These are phyloP conservation scores for Alternaria sp. DNA, from an alignment of 2,329 filamentous ascomycete genomes.

Conservation along the genomic window DNA sequence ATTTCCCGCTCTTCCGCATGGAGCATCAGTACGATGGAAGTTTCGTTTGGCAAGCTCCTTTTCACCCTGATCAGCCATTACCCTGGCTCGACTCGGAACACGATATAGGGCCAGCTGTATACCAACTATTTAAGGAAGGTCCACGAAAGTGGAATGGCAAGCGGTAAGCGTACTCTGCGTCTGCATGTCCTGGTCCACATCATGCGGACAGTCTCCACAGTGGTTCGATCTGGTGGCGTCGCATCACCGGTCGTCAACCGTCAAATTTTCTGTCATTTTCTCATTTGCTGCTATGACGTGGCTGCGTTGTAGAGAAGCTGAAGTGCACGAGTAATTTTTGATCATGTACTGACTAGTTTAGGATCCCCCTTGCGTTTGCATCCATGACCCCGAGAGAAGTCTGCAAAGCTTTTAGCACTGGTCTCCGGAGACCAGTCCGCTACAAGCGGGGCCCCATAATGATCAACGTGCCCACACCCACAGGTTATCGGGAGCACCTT, in stretches of 20 bases:
- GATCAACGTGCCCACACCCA: slow-evolving; percentile 83
- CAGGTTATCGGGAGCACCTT: slow-evolving; percentile 88
- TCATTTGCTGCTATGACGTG: slow-evolving; percentile 18
- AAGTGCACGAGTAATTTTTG: slow-evolving; percentile 25
- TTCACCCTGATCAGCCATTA: slow-evolving; percentile 85
- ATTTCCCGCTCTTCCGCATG: slow-evolving; percentile 95
- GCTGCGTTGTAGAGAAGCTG: slow-evolving; percentile 11
- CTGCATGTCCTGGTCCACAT: slow-evolving; percentile 31
- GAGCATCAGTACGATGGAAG: slow-evolving; percentile 83
- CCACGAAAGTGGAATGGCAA: slow-evolving; percentile 81
- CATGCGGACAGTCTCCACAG: slow-evolving; percentile 31
- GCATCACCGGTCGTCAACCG: slow-evolving; percentile 18
- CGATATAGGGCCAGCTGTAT: slow-evolving; percentile 88
- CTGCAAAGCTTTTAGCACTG: slow-evolving; percentile 80
- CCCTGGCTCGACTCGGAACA: slow-evolving; percentile 98
- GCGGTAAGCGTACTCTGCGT: slow-evolving; percentile 59
- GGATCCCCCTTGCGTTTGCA: slow-evolving; percentile 90
- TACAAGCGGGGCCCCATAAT: slow-evolving; percentile 84
- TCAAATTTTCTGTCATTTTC: slow-evolving; percentile 19
- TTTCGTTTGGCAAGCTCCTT: slow-evolving; percentile 92
- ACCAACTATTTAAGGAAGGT: slow-evolving; percentile 96
- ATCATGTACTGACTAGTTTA: slow-evolving; percentile 49
- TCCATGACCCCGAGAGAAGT: slow-evolving; percentile 84
- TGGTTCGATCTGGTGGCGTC: slow-evolving; percentile 29
- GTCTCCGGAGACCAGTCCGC: slow-evolving; percentile 77